Evolutionary conservation across 306 rosid species (phyloP).

Genomic region (Trifolium fragiferum): DNA sequence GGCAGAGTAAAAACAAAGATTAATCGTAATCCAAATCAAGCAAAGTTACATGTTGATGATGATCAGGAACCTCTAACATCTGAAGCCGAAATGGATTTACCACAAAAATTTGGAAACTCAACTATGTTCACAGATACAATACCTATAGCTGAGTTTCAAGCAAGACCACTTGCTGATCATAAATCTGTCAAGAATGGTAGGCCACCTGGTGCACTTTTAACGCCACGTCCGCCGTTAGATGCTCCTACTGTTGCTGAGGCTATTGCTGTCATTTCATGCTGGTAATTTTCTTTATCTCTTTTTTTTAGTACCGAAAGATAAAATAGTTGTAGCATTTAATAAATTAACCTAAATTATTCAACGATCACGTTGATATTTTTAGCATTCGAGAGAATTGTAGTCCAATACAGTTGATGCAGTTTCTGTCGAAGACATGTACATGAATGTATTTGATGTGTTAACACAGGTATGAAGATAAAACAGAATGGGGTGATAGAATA

Average conservation of each 20-base stretch:
- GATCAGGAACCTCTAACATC: constrained; percentile 61
- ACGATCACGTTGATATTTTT: not conserved
- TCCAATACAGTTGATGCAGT: not conserved
- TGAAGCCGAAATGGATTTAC: constrained; percentile 64
- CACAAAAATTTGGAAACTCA: constrained; percentile 78
- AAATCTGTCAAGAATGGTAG: constrained; percentile 74
- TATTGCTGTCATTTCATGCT: constrained; percentile 85
- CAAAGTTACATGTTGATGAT: constrained; percentile 27
- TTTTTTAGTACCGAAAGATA: not conserved
- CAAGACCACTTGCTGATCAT: constrained; percentile 86
- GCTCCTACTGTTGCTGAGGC: constrained; percentile 91
- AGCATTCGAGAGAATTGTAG: not conserved
- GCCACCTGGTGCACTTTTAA: constrained; percentile 72
- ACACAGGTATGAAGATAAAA: constrained; percentile 78
- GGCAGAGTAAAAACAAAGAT: constrained; percentile 64
- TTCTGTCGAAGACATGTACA: not conserved
- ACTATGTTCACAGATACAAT: constrained; percentile 67
- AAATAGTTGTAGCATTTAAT: not conserved
- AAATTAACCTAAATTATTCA: too few relatives aligned
- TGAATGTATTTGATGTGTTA: not conserved
- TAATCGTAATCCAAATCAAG: constrained; percentile 39
- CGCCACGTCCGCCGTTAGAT: constrained; percentile 75
- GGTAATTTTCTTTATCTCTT: constrained; percentile 43
- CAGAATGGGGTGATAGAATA: constrained; percentile 85
- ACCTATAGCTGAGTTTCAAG: constrained; percentile 73